These are phyloP conservation scores for Paecilomyces sp. DNA, from an alignment of 2,329 filamentous ascomycete genomes.

Conservation along the genomic window DNA sequence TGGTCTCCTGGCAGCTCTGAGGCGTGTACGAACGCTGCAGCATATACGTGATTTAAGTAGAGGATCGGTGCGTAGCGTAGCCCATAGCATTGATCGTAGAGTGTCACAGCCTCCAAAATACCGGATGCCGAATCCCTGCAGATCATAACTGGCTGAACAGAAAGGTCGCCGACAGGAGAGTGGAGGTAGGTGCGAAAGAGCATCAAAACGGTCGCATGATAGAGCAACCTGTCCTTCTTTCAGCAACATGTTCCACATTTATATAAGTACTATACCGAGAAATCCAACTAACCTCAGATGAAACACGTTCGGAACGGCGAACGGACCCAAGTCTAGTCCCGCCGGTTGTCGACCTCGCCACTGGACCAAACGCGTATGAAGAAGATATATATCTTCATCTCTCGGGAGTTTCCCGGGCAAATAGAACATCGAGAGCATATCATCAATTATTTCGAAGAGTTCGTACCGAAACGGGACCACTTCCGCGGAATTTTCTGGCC, in stretches of 20 bases:
- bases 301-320: neutral
- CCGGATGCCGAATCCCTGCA: neutral
- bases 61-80: neutral
- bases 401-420: neutral
- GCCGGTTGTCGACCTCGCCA: neutral
- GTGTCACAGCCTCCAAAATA: neutral
- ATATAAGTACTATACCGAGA: neutral
- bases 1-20: neutral
- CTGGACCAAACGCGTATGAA: neutral
- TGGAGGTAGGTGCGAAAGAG: neutral
- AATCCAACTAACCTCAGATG: neutral
- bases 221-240: neutral
- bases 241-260: neutral
- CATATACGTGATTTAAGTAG: neutral
- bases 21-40: neutral
- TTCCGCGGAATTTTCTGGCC: neutral
- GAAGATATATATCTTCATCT: neutral
- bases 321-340: neutral
- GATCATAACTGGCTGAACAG: neutral
- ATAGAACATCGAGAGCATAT: neutral
- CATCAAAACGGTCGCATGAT: neutral
- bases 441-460: slow-evolving; percentile 1
- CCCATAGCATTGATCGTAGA: slow-evolving; percentile 1
- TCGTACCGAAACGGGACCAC: neutral
- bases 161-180: neutral